phyloP scores from a whole-genome alignment of 441 rosid genomes.

The Monsonia emarginata region DNA sequence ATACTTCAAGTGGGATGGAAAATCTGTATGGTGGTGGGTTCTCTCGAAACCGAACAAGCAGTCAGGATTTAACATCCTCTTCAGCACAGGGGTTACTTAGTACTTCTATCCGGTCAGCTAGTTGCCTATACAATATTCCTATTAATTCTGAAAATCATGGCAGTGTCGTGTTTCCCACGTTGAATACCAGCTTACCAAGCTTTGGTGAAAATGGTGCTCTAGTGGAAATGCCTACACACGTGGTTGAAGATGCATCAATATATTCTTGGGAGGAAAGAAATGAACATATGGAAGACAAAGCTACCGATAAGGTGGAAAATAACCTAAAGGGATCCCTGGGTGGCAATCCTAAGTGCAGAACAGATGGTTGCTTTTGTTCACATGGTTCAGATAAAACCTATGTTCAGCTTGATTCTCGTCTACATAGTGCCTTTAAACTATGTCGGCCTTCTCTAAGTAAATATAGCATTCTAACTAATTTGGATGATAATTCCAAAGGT shows the following conservation, averaged over 20 bases:
- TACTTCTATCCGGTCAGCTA: slow-evolving; percentile 21
- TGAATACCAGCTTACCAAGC: slow-evolving; percentile 19
- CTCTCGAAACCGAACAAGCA: slow-evolving; percentile 16
- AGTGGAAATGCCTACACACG: slow-evolving; percentile 15
- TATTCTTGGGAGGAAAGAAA: slow-evolving; percentile 20
- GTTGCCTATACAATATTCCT: slow-evolving; percentile 17
- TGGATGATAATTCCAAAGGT: background rate
- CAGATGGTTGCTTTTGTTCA: slow-evolving; percentile 19
- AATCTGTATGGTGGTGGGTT: slow-evolving; percentile 17
- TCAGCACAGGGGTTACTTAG: slow-evolving; percentile 25
- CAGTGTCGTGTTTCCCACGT: slow-evolving; percentile 19
- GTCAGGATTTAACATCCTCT: slow-evolving; percentile 14
- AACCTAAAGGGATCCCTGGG: too few species aligned
- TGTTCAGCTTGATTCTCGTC: slow-evolving; percentile 1
- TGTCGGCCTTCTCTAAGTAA: background rate
- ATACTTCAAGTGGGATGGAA: slow-evolving; percentile 20
- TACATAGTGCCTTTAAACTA: background rate
- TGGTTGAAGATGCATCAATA: slow-evolving; percentile 18
- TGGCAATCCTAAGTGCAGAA: slow-evolving; percentile 1
- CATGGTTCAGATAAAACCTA: slow-evolving; percentile 14
- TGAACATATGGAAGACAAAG: slow-evolving; percentile 16
- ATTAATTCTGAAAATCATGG: slow-evolving; percentile 23
- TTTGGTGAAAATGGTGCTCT: slow-evolving; percentile 14
- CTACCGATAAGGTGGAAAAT: slow-evolving; percentile 17
- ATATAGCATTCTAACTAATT: background rate